Evolutionary conservation across 257 asterid genomes (phyloP), one percentile per base, ranked within the genome.

Genomic region (Penstemon newberryi): DNA sequence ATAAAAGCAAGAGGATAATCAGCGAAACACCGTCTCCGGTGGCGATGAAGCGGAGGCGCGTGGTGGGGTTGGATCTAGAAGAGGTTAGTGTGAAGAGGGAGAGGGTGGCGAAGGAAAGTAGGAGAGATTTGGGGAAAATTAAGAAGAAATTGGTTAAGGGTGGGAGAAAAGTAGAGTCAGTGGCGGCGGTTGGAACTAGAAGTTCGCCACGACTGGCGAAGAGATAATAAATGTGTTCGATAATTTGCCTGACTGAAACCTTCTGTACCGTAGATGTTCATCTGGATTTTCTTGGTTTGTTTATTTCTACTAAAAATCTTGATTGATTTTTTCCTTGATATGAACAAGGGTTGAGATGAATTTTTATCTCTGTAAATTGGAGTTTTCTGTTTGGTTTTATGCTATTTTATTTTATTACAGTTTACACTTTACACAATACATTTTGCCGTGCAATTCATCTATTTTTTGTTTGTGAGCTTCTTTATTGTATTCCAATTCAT

Each of bases 11-110:
- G 2, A 25, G 33, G 2, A 25, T 0, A 25, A 25, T 74, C 15
- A 44, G 44, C 7, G 11, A 37, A 40, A 69, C 84, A 2, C 88
- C 94, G 0, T 73, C 86, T 0, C 89, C 96, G 45, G 40, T 78
- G 79, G 96, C 89, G 41, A 54, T 77, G 56, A 90, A 93, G 75
- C 76, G 94, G 75, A 82, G 87, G n/a, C 80, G 94, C 7, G 80
- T 83, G 6, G 67, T 85, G 4, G 83, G 82, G 4, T 70, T 82
- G 74, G 39, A 81, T 49, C 11, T 89, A 78, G 33, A 25, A 25
- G 65, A 2, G 38, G 50, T 18, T 47, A 69, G 41, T 40, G 41
- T 12, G 54, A 86, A 76, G 78, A 81, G 73, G 72, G 77, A 93
- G 41, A 77, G 79, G 69, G 92, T 88, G 13, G 95, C 98, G 13